phyloP scores from a whole-genome alignment of 2,329 filamentous ascomycete species.

The Aureobasidium sp. region DNA sequence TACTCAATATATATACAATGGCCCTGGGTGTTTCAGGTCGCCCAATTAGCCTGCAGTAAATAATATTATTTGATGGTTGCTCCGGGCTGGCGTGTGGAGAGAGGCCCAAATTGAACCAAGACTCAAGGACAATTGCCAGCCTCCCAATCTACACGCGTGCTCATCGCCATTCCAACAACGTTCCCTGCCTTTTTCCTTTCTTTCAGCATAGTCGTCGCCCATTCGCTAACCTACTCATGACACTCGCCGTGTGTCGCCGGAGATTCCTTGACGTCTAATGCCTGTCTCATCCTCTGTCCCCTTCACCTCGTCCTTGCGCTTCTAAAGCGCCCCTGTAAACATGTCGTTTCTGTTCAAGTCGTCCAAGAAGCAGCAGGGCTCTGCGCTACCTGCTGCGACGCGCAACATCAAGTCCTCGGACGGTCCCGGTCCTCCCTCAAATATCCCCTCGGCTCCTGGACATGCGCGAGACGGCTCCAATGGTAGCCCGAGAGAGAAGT shows the following conservation, averaged over 20 bases:
- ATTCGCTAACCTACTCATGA: slow-evolving; percentile 7
- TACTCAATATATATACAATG: not conserved
- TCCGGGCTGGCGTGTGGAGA: not conserved
- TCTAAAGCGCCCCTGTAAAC: slow-evolving; percentile 7
- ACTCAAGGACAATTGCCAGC: slow-evolving; percentile 1
- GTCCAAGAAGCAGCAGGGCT: slow-evolving; percentile 28
- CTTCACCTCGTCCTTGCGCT: not conserved
- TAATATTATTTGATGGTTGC: not conserved
- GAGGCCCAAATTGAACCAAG: slow-evolving; percentile 4
- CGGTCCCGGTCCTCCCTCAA: slow-evolving; percentile 30
- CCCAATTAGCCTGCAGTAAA: not conserved
- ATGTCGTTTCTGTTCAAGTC: slow-evolving; percentile 49
- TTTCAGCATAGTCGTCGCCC: not conserved
- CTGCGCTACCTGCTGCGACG: slow-evolving; percentile 44
- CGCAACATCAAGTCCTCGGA: slow-evolving; percentile 51
- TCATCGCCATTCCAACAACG: slow-evolving; percentile 10
- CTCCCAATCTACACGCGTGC: slow-evolving; percentile 8
- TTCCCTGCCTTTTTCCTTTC: slow-evolving; percentile 1
- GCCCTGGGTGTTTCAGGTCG: not conserved
- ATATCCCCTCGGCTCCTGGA: slow-evolving; percentile 26
- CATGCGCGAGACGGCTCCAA: slow-evolving; percentile 21
- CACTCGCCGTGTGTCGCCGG: not conserved
- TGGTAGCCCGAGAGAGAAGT: slow-evolving; percentile 15
- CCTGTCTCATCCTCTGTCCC: not conserved
- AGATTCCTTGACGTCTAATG: slow-evolving; percentile 1